Evolutionary conservation across 768 basidiomycete species (phyloP).

Genomic region (Mycena filopes): DNA sequence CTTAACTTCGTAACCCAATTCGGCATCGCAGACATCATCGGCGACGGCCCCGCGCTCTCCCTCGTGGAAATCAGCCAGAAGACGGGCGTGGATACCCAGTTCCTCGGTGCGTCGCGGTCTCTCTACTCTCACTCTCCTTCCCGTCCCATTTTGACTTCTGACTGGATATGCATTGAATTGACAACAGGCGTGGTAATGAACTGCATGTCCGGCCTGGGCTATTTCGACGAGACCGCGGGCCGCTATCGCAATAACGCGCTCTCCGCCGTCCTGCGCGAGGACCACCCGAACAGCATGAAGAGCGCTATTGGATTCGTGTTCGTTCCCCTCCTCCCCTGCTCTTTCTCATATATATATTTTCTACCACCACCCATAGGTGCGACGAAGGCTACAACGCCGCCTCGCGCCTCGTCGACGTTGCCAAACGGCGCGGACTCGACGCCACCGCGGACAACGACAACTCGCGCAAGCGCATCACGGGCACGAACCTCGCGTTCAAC

Average conservation of each 20-base stretch:
- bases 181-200: constrained; percentile 9
- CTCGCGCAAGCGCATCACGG: constrained; percentile 8
- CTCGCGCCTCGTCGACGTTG: constrained; percentile 5
- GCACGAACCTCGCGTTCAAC: constrained; percentile 12
- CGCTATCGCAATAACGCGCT: constrained; percentile 3
- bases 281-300: constrained; percentile 14
- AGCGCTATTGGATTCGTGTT: constrained; percentile 9
- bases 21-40: constrained; percentile 8
- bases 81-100: constrained; percentile 10
- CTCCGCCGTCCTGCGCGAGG: constrained; percentile 11
- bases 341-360: too few relatives aligned
- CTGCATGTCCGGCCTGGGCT: constrained; percentile 10
- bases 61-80: constrained; percentile 3
- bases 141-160: background rate
- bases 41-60: constrained; percentile 2
- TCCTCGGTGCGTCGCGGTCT: constrained; percentile 1
- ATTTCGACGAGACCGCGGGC: background rate
- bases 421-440: constrained; percentile 1
- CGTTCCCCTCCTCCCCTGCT: background rate
- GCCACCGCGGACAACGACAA: too few relatives aligned
- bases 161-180: constrained; percentile 6
- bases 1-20: constrained; percentile 5
- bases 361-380: too few relatives aligned
- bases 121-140: too few relatives aligned
- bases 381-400: constrained; percentile 15